Evolutionary conservation across 2,329 filamentous ascomycete genomes (phyloP), one percentile per base, ranked within the genome.

Genomic region (Penicillium polonicum): DNA sequence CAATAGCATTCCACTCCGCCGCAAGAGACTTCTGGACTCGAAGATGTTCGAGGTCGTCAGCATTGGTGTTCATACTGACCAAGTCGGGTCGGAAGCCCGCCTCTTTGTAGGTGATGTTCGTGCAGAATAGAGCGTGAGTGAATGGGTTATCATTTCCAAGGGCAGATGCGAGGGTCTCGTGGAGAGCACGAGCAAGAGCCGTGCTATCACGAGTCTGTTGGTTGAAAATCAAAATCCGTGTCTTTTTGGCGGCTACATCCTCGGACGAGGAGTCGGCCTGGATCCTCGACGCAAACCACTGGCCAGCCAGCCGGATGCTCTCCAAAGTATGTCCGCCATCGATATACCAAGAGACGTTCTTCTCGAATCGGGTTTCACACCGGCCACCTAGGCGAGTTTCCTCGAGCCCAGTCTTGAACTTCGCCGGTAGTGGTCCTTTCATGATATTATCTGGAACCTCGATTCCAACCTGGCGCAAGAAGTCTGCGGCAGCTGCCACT

Each of bases 321-420:
- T 96, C 92, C 23, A 87, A 80, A 0, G 92, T 97, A 71, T 97
- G 92, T 2, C 90, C 92, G 3, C 92, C 91, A 68, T 97, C 92
- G 17, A 96, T 85, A 63, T 88, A 86, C 91, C 92, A 96, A 17
- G 81, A 81, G 10, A 90, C 78, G 29, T 81, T 78, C 35, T 74
- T 71, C 59, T 85, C 82, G 33, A 74, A 75, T 2, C 90, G 76
- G 25, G 83, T 83, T 70, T 97, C 91, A 67, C 91, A 95, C 17
- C 92, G 83, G 0, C 92, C 92, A 17, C 89, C 83, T 63, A 92
- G 83, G 2, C 80, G 83, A 0, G 91, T 89, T 52, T 81, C 71
- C 63, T 85, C 82, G 2, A 97, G 75, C 0, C 90, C 91, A 15
- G 75, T 76, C 33, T 82, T 72, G 71, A 95, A 88, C 54, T 83